phyloP scores from a whole-genome alignment of 257 asterid genomes.

The Capsicum pubescens region DNA sequence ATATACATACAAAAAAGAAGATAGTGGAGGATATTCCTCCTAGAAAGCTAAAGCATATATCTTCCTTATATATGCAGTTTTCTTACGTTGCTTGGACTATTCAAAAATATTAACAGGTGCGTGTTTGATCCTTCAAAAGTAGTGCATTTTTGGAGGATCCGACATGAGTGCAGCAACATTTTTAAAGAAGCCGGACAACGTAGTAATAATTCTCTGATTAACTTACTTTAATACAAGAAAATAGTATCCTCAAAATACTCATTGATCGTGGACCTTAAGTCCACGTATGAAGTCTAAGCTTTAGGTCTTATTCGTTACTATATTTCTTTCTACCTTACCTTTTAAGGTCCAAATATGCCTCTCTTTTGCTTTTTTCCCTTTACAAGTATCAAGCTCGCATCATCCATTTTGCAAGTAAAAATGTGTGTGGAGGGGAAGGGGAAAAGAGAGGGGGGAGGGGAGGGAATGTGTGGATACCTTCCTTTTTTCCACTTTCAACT shows the following conservation, averaged over 20 bases:
- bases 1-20: background rate
- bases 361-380: background rate
- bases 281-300: background rate
- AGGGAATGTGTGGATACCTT: no score
- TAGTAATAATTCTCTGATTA: no score
- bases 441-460: no score
- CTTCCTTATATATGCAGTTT: background rate
- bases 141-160: no score
- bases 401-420: background rate
- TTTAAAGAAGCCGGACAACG: no score
- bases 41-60: slow-evolving; percentile 1
- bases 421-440: no score
- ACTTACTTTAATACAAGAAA: no score
- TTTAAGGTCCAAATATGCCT: slow-evolving; percentile 12
- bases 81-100: background rate
- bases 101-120: no score
- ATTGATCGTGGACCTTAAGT: background rate
- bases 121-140: no score
- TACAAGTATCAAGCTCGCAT: background rate
- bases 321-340: background rate
- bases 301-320: background rate
- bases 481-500: no score
- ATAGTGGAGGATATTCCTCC: slow-evolving; percentile 8
- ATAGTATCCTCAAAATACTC: background rate
- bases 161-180: no score